Evolutionary conservation across 1,284 basidiomycete genomes (phyloP).

Genomic region (Ceraceosorus guamensis): DNA sequence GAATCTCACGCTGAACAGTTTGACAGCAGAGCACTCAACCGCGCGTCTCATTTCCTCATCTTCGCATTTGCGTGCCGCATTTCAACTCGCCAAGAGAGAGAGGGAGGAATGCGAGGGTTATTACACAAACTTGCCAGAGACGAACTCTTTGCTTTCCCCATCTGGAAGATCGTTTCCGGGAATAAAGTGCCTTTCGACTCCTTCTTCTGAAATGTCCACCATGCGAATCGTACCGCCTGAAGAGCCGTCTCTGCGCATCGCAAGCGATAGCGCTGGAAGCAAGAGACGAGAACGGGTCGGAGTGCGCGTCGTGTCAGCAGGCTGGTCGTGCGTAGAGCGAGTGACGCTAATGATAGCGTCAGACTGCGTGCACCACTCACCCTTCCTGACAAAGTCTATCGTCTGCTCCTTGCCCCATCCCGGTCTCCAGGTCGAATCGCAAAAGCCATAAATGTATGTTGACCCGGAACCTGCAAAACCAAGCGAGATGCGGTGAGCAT

Average conservation of each 20-base stretch:
- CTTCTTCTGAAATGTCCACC: slow-evolving; percentile 87
- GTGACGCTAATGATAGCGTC: not conserved
- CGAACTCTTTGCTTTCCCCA: not conserved
- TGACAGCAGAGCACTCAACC: too few species aligned
- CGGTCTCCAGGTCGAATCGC: slow-evolving; percentile 92
- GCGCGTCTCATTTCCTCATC: too few species aligned
- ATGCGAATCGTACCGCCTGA: slow-evolving; percentile 96
- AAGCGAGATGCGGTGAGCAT: not conserved
- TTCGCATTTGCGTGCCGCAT: too few species aligned
- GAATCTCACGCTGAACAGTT: too few species aligned
- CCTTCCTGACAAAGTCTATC: slow-evolving; percentile 85
- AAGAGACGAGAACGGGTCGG: too few species aligned
- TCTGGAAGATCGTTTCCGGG: slow-evolving; percentile 59
- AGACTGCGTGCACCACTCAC: slow-evolving; percentile 47
- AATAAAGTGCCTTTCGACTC: slow-evolving; percentile 84
- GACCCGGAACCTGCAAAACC: slow-evolving; percentile 73
- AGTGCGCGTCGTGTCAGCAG: too few species aligned
- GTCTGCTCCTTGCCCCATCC: slow-evolving; percentile 90
- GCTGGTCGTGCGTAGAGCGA: slow-evolving; percentile 3
- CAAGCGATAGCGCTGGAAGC: slow-evolving; percentile 69
- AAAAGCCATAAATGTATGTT: slow-evolving; percentile 97
- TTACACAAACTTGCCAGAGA: not conserved
- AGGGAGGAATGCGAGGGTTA: too few species aligned
- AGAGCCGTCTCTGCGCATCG: slow-evolving; percentile 96
- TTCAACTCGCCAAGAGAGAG: too few species aligned